Percentiles rank a stretch among this genome's conserved stretches.
Conservation (phyloP, 2,329 filamentous ascomycete genomes). For the Samsoniella hepiali region DNA sequence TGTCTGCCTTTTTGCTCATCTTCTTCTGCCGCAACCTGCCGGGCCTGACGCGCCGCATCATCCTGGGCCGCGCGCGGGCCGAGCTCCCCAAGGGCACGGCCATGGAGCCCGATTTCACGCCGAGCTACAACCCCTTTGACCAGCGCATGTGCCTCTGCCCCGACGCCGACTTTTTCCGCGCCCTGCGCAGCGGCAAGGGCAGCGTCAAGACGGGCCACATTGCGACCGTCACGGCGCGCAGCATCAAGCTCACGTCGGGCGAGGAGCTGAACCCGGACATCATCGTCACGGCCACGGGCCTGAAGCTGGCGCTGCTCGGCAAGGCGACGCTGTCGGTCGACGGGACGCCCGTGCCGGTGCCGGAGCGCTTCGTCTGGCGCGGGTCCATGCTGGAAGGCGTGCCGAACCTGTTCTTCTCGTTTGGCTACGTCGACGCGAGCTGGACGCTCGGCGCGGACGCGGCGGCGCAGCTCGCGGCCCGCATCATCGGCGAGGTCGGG, state of each 20-base stretch:
- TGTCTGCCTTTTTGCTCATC: constrained; percentile 11
- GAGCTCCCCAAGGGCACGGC: constrained; percentile 53
- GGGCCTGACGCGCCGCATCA: constrained; percentile 26
- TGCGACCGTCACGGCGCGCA: constrained; percentile 39
- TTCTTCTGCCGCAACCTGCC: constrained; percentile 41
- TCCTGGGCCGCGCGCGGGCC: constrained; percentile 35
- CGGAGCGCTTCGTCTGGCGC: constrained; percentile 59
- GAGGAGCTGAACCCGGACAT: constrained; percentile 52
- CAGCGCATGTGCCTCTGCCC: constrained; percentile 62
- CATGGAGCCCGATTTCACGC: constrained; percentile 43
- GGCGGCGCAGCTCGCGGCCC: constrained; percentile 44
- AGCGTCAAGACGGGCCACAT: constrained; percentile 46
- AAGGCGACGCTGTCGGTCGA: constrained; percentile 53
- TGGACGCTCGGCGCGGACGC: constrained; percentile 67
- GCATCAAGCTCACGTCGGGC: constrained; percentile 44
- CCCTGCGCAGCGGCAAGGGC: constrained; percentile 37
- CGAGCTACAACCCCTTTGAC: constrained; percentile 58
- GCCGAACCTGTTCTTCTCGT: constrained; percentile 59
- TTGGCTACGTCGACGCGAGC: constrained; percentile 63
- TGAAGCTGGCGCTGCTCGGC: constrained; percentile 57
- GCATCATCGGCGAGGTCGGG: constrained; percentile 50
- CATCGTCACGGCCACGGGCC: constrained; percentile 63
- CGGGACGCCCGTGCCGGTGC: constrained; percentile 44
- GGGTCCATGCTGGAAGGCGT: constrained; percentile 63
- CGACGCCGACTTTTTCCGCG: constrained; percentile 44